A percentile compares a stretch with the other conserved stretches of the same genome.
Conservation (phyloP, 495 filamentous ascomycete genomes). For the Tuber borchii region DNA sequence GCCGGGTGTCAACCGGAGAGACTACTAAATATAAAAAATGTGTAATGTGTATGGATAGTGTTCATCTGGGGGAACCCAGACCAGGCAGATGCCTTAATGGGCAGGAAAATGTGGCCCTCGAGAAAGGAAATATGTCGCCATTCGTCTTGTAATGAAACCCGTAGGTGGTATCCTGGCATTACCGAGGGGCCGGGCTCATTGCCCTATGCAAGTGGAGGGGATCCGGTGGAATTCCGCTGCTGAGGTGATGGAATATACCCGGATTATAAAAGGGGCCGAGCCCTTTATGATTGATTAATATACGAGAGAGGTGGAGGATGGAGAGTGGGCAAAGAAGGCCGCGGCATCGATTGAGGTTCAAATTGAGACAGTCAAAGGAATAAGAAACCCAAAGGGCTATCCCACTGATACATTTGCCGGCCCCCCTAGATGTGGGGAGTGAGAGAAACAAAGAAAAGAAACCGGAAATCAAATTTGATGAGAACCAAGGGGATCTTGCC, state of each 20-base stretch:
- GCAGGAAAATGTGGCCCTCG: slow-evolving; percentile 71
- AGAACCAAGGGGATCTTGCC: slow-evolving; percentile 47
- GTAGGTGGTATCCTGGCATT: slow-evolving; percentile 76
- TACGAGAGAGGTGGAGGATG: slow-evolving; percentile 70
- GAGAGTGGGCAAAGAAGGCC: slow-evolving; percentile 83
- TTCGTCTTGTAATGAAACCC: slow-evolving; percentile 72
- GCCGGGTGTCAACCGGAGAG: slow-evolving; percentile 56
- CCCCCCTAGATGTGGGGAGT: slow-evolving; percentile 48
- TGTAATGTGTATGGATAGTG: slow-evolving; percentile 86
- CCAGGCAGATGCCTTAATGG: slow-evolving; percentile 87
- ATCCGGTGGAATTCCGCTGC: slow-evolving; percentile 92
- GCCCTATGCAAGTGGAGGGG: slow-evolving; percentile 60
- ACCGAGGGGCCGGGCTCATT: slow-evolving; percentile 68
- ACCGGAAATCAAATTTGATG: slow-evolving; percentile 49
- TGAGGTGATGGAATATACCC: slow-evolving; percentile 87
- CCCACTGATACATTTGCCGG: slow-evolving; percentile 25
- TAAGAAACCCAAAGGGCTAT: slow-evolving; percentile 54
- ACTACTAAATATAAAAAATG: slow-evolving; percentile 83
- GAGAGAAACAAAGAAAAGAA: slow-evolving; percentile 48
- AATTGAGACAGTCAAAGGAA: slow-evolving; percentile 47
- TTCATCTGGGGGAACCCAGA: slow-evolving; percentile 80
- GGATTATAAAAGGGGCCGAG: slow-evolving; percentile 89
- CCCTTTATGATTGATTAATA: slow-evolving; percentile 78
- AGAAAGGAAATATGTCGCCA: slow-evolving; percentile 80
- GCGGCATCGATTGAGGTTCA: slow-evolving; percentile 19